Evolutionary conservation across 2,329 filamentous ascomycete genomes (phyloP), one percentile per base, ranked within the genome.

Genomic region (Xylaria sp.): DNA sequence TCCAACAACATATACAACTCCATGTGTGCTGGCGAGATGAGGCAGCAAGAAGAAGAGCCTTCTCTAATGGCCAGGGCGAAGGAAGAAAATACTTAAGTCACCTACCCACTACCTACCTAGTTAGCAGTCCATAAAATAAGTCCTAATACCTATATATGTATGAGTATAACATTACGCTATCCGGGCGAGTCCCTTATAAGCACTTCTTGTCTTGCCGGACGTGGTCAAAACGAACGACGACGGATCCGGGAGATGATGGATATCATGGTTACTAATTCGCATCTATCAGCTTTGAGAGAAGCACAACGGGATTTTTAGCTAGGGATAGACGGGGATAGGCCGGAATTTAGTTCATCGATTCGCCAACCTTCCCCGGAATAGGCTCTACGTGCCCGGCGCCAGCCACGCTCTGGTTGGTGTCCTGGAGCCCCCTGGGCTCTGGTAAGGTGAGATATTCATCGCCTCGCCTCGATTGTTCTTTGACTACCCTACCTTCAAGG

Each of bases 381-480:
- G 64, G 64, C 50, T 62, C 32, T 1, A n/a, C 13, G 12, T 34
- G 15, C 51, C 57, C 2, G 64, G 57, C 32, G 57, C 57, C 34
- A 66, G 57, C 57, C 34, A 66, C 64, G 28, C 64, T 66, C 37
- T 66, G 57, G 57, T 66, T 66, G 57, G 57, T 66, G 64, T 51
- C 64, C 51, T 3, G 57, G 64, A 1, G 57, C 57, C n/a, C n/a
- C 64, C 64, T 28, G 3, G 64, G 64, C 18, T 57, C 64, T 15
- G 64, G 57, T 32, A 66, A 66, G 52, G 23, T 3, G 3, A 25
- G 23, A 66, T 57, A 2, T 59, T 65, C 25, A 65, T 65, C 34
- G 57, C 64, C 10, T 65, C 34, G 51, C 64, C 10, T 56, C 64
- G 25, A 62, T 62, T 62, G 50, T 48, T 25, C 1, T 25, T 25